Base-by-base conservation (phyloP, 495 filamentous ascomycete genomes). In the Parathielavia appendiculata region DNA sequence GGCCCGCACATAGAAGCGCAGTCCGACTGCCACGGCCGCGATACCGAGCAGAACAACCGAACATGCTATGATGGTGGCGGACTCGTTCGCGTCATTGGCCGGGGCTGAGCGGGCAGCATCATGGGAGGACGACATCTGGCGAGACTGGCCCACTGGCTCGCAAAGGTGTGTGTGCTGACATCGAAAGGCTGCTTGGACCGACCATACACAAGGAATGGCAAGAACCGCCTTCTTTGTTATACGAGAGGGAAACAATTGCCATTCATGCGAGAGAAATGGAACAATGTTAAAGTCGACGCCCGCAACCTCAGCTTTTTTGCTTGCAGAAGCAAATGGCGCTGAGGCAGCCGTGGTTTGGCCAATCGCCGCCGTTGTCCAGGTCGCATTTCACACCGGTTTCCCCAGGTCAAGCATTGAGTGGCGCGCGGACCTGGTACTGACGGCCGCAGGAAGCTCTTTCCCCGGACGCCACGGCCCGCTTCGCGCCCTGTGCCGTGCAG, bases 1-100 rank as follows among this genome's bases (percentile, higher is more conserved):
- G 2, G 22, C 39, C n/a, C 51, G 51, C 22, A 54, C 51, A 32
- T 54, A 54, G 9, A 54, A 54, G 9, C 39, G 51, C 51, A 54
- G 23, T 16, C 14, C 10, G 5, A 54, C 51, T 38, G 39, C 23
- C 38, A 44, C 16, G 1, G 38, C 12, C 14, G 51, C 30, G 16
- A 40, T 6, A 5, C 30, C 3, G 6, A 16, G 17, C 38, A 54
- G 8, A 7, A 34, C 39, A 23, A 8, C 38, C 22, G 26, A 38
- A 5, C 38, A 32, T 2, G 13, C 39, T 16, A 54, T 11, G 14
- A 54, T 20, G 8, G 30, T 16, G 51, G 9, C 12, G 23, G 51
- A 43, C n/a, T 14, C 1, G 22, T 32, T 23, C 4, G 6, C 23
- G 10, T 19, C 51, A 23, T 6, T 10, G 13, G 22, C 14, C 22